Evolutionary conservation across 108 stramenopile genomes (phyloP).

Genomic region (Skeletonema tropicum): DNA sequence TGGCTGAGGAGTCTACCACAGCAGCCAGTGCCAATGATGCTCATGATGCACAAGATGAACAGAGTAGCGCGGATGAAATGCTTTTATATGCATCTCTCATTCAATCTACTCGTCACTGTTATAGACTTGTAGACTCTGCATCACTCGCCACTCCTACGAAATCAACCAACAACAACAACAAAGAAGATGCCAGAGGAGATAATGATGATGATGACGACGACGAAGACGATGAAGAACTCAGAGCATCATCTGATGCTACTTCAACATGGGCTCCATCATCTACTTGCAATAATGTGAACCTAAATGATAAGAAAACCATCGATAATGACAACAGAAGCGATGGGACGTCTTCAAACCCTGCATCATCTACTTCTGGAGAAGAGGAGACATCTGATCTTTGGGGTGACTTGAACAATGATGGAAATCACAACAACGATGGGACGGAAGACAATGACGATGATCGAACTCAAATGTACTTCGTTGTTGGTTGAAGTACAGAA

Average conservation of each 20-base stretch:
- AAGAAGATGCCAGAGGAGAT: conserved; percentile 6
- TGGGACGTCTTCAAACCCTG: conserved; percentile 12
- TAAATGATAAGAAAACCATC: conserved; percentile 24
- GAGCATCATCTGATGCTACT: conserved; percentile 17
- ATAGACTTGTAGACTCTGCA: background rate
- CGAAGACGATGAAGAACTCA: background rate
- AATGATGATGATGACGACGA: conserved; percentile 1
- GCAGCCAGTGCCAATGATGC: background rate
- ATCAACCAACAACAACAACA: background rate
- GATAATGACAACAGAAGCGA: conserved; percentile 50
- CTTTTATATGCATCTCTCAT: conserved; percentile 14
- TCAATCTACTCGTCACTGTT: conserved; percentile 20
- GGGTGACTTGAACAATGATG: background rate
- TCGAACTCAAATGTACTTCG: background rate
- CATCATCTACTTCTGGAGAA: background rate
- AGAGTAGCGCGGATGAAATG: conserved; percentile 6
- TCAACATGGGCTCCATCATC: conserved; percentile 33
- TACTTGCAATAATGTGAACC: conserved; percentile 10
- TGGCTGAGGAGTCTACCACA: background rate
- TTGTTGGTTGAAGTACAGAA: background rate
- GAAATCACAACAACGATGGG: background rate
- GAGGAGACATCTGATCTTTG: conserved; percentile 15
- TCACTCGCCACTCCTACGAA: background rate
- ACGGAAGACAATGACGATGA: background rate
- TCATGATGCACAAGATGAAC: background rate